Evolutionary conservation across 1,139 yeast genomes (phyloP).

Genomic region (Zygosaccharomyces sapae): DNA sequence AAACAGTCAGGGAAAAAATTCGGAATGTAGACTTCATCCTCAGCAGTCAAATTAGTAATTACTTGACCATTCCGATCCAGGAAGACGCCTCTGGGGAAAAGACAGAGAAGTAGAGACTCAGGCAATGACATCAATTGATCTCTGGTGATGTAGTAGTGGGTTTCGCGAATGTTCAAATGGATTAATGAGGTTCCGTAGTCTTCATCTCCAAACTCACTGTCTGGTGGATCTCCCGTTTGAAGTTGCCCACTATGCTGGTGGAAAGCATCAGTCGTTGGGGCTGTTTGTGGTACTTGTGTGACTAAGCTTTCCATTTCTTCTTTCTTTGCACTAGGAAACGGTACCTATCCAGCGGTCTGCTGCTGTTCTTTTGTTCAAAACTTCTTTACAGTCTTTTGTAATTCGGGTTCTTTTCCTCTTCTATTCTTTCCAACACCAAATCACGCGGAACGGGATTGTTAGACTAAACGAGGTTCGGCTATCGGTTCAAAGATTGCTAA

Average conservation of each 20-base stretch:
- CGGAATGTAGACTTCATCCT: conserved; percentile 64
- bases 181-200: conserved; percentile 62
- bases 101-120: conserved; percentile 78
- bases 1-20: conserved; percentile 86
- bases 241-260: conserved; percentile 55
- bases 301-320: conserved; percentile 41
- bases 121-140: conserved; percentile 90
- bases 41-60: conserved; percentile 71
- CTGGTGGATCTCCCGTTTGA: conserved; percentile 42
- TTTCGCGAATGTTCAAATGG: conserved; percentile 68
- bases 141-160: conserved; percentile 66
- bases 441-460: not conserved
- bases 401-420: not conserved
- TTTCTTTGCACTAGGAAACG: too few relatives aligned
- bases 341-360: too few relatives aligned
- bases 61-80: conserved; percentile 70
- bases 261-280: conserved; percentile 19
- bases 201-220: conserved; percentile 30
- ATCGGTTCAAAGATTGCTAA: too few relatives aligned
- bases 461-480: too few relatives aligned
- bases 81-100: conserved; percentile 87
- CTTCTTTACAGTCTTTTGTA: not conserved
- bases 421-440: not conserved
- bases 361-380: too few relatives aligned
- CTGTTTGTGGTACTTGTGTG: conserved; percentile 60